These are phyloP conservation scores for Mentha longifolia DNA, from an alignment of 257 asterid genomes.

Conservation along the genomic window DNA sequence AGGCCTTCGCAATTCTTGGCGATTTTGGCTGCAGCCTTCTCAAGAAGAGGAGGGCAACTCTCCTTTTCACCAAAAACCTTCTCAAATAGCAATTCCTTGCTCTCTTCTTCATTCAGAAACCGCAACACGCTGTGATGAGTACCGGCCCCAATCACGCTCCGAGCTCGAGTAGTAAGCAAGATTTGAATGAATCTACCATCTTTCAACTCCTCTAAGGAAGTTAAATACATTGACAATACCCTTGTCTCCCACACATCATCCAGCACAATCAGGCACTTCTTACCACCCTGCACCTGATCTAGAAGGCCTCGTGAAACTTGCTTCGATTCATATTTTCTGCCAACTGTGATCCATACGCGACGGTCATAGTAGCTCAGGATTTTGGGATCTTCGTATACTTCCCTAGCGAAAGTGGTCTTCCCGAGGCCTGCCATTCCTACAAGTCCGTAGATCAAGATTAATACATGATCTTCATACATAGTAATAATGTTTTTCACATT, in stretches of 20 bases:
- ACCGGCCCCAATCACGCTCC: no score
- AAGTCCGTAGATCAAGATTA: neutral
- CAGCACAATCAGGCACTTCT: no score
- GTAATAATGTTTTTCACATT: neutral
- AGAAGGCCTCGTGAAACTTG: no score
- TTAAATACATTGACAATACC: no score
- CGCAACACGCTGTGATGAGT: no score
- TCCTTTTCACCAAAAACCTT: neutral
- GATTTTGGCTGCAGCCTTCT: neutral
- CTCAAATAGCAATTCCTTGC: no score
- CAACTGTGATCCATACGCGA: neutral
- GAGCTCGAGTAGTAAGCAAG: no score
- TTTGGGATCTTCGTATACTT: neutral
- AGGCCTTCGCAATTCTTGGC: neutral
- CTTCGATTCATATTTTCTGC: neutral
- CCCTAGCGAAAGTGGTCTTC: neutral
- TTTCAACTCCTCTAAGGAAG: no score
- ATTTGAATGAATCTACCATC: no score
- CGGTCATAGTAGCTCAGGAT: neutral
- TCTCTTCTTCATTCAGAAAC: no score
- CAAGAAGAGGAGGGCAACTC: neutral
- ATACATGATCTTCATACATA: neutral
- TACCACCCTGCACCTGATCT: no score
- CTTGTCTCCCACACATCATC: no score
- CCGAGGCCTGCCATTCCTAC: slow-evolving; percentile 21